Evolutionary conservation across 495 filamentous ascomycete species (phyloP).

Genomic region (Trypethelium eluteriae): DNA sequence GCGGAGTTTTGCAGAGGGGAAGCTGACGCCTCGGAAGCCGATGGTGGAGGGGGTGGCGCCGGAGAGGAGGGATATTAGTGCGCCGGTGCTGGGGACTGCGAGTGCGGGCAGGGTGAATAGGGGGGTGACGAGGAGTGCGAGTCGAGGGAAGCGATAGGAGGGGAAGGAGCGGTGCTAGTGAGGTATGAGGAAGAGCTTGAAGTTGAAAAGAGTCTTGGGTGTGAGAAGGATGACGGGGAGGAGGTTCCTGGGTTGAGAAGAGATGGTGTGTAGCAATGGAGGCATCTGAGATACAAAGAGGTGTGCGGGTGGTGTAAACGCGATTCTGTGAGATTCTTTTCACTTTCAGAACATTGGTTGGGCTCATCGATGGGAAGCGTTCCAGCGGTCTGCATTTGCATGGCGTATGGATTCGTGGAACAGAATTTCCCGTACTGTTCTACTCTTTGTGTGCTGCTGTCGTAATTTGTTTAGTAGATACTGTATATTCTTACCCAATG

Average conservation of each 20-base stretch:
- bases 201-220: not conserved
- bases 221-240: not conserved
- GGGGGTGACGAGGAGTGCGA: not conserved
- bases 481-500: not conserved
- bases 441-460: not conserved
- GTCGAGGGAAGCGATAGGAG: not conserved
- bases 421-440: not conserved
- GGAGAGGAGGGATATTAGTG: conserved; percentile 36
- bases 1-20: conserved; percentile 34
- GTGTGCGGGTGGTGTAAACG: not conserved
- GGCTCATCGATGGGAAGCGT: not conserved
- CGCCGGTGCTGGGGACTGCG: conserved; percentile 28
- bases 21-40: conserved; percentile 35
- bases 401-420: not conserved
- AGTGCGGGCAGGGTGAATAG: not conserved
- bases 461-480: not conserved
- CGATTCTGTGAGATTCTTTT: not conserved
- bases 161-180: not conserved
- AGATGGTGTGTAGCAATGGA: no score
- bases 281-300: not conserved
- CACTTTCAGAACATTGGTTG: not conserved
- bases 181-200: not conserved
- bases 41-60: conserved; percentile 30
- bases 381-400: not conserved
- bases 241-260: not conserved